phyloP scores from a whole-genome alignment of 2,329 filamentous ascomycete genomes.

The Basipetospora chlamydospora region DNA sequence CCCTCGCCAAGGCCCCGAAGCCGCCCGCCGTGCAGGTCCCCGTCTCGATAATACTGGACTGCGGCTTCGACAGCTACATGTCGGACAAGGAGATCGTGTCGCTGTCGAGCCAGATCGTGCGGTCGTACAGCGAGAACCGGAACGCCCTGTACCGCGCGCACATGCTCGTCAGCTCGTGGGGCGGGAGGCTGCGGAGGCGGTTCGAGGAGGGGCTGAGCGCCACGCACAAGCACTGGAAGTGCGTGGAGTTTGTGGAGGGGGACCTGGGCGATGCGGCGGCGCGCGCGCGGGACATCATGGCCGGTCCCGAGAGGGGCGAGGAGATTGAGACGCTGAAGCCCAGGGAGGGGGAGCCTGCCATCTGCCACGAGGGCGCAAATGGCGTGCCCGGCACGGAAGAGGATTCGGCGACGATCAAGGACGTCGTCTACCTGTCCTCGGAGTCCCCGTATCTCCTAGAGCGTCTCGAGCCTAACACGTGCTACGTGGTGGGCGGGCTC shows the following conservation, averaged over 20 bases:
- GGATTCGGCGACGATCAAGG: constrained; percentile 18
- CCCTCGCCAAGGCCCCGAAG: constrained; percentile 19
- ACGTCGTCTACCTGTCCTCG: constrained; percentile 73
- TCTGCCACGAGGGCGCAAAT: constrained; percentile 15
- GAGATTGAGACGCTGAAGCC: constrained; percentile 43
- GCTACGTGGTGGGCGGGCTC: constrained; percentile 84
- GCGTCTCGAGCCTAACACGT: constrained; percentile 72
- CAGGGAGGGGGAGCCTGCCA: constrained; percentile 18
- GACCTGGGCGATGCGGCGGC: constrained; percentile 59
- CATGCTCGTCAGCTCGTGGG: constrained; percentile 65
- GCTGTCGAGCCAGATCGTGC: constrained; percentile 67
- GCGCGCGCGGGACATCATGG: constrained; percentile 55
- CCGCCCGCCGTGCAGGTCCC: constrained; percentile 44
- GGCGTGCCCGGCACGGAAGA: constrained; percentile 14
- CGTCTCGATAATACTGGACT: constrained; percentile 74
- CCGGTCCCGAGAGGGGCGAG: constrained; percentile 34
- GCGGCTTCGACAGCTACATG: constrained; percentile 86
- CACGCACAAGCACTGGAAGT: constrained; percentile 67
- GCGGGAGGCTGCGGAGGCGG: constrained; percentile 57
- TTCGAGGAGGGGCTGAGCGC: constrained; percentile 63
- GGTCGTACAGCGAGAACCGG: constrained; percentile 80
- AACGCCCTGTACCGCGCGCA: constrained; percentile 53
- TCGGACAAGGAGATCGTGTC: constrained; percentile 72
- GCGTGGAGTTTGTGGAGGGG: constrained; percentile 55
- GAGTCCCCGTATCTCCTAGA: constrained; percentile 80